A percentile compares a stretch with the other conserved stretches of the same genome.
These are phyloP conservation scores for Cerioporus squamosus DNA, from an alignment of 1,284 basidiomycete species.

Conservation along the genomic window DNA sequence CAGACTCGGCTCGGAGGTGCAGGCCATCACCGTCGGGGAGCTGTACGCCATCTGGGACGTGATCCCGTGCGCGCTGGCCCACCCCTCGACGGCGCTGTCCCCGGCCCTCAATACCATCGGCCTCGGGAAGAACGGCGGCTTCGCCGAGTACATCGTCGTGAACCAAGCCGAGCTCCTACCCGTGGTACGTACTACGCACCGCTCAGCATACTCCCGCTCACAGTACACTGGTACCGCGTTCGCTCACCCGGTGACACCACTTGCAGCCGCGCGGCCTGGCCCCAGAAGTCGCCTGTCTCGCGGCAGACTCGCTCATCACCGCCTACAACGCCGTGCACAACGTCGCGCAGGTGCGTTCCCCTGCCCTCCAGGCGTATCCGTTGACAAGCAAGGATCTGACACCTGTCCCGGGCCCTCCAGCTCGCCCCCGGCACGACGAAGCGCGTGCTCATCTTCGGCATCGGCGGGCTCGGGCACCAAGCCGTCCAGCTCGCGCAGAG, in stretches of 20 bases:
- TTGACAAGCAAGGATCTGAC: no score
- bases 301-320: slow-evolving; percentile 8
- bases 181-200: slow-evolving; percentile 2
- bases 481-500: slow-evolving; percentile 14
- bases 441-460: slow-evolving; percentile 16
- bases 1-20: slow-evolving; percentile 8
- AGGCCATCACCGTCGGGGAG: slow-evolving; percentile 1
- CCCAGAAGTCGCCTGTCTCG: slow-evolving; percentile 6
- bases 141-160: slow-evolving; percentile 15
- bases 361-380: not conserved
- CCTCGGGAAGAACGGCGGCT: slow-evolving; percentile 15
- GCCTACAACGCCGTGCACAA: slow-evolving; percentile 13
- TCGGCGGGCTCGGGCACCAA: slow-evolving; percentile 17
- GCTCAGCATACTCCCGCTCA: no score
- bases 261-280: slow-evolving; percentile 8
- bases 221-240: no score
- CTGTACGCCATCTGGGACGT: slow-evolving; percentile 11
- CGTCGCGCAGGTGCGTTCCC: slow-evolving; percentile 5
- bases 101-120: slow-evolving; percentile 7
- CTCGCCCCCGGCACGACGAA: slow-evolving; percentile 1
- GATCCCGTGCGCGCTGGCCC: slow-evolving; percentile 3
- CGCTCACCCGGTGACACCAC: no score
- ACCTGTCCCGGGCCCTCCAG: not conserved
- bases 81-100: not conserved
- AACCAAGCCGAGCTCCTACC: slow-evolving; percentile 7